Base-by-base conservation (phyloP, 2,329 filamentous ascomycete species). In the Penicillium sp. region DNA sequence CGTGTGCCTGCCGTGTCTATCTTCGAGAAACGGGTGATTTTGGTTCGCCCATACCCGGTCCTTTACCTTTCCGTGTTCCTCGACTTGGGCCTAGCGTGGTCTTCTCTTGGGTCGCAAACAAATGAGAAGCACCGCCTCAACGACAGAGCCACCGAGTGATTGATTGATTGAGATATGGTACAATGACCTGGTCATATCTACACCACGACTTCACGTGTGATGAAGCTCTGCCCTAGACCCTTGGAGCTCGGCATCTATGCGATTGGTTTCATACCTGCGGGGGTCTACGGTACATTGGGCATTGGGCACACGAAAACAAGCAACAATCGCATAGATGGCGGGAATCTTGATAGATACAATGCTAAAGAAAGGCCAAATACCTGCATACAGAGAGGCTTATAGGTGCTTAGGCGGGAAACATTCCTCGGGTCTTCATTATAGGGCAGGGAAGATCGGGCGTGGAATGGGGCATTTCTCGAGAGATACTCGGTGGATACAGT, bases 391-490 rank as follows among this genome's bases (percentile, higher is more conserved):
- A 22, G 8, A 22, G n/a, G 28, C 28, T 8, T 28, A n/a, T 19
- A 19, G 37, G 35, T 13, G 8, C 14, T 22, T 22, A 22, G 19
- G 19, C 43, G 33, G 37, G 49, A 14, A 42, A 35, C 33, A 40
- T 45, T 52, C 62, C 28, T 59, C 49, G 42, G 48, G 52, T 60
- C 43, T 58, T 52, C 16, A 14, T 5, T 14, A 26, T 37, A 11
- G 13, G 60, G 35, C 35, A 38, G 22, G 38, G 46, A 55, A 57
- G n/a, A 13, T 14, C 52, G 19, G 22, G 19, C 22, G 13, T 33
- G 46, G 62, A 64, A 64, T 64, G 62, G 62, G 46, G 57, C 43
- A 28, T 37, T 56, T 53, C 1, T 25, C 14, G 28, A 33, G 25
- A 16, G 8, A 51, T 26, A 22, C 11, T 37, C 13, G 35, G 19